These are phyloP conservation scores for Actinidia arguta DNA, from an alignment of 179 eudicot genomes.

Conservation along the genomic window DNA sequence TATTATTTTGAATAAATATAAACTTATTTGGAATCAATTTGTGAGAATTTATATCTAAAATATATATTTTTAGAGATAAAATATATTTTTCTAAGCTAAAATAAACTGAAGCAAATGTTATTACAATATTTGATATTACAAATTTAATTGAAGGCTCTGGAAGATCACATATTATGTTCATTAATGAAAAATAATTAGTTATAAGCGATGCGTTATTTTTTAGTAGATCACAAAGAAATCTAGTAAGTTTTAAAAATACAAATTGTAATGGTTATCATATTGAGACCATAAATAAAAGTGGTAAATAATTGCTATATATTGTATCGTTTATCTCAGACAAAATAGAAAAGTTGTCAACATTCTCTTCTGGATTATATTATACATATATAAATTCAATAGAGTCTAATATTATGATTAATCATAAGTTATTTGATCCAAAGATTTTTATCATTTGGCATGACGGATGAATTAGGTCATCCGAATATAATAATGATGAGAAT, in stretches of 20 bases:
- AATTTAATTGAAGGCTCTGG: not conserved
- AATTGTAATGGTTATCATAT: too few relatives aligned
- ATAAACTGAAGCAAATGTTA: not conserved
- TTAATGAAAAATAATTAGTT: not conserved
- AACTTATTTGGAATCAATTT: too few relatives aligned
- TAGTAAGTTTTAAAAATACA: not conserved
- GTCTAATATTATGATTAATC: too few relatives aligned
- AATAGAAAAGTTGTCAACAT: not conserved
- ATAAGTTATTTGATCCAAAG: too few relatives aligned
- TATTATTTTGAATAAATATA: too few relatives aligned
- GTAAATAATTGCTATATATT: too few relatives aligned
- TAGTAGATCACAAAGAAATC: not conserved
- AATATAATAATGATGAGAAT: too few relatives aligned
- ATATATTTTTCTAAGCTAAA: not conserved
- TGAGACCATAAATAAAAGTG: too few relatives aligned
- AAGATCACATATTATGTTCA: not conserved
- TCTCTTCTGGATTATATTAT: not conserved
- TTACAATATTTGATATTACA: not conserved
- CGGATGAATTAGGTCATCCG: too few relatives aligned
- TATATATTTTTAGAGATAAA: not conserved
- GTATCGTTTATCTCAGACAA: not conserved
- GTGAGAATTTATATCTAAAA: too few relatives aligned
- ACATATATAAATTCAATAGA: not conserved
- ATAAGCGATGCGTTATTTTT: not conserved
- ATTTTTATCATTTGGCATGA: too few relatives aligned